A percentile compares a stretch with the other conserved stretches of the same genome.
Evolutionary conservation across 176 grass and related monocot species (phyloP).

Genomic region (Puccinellia tenuiflora): DNA sequence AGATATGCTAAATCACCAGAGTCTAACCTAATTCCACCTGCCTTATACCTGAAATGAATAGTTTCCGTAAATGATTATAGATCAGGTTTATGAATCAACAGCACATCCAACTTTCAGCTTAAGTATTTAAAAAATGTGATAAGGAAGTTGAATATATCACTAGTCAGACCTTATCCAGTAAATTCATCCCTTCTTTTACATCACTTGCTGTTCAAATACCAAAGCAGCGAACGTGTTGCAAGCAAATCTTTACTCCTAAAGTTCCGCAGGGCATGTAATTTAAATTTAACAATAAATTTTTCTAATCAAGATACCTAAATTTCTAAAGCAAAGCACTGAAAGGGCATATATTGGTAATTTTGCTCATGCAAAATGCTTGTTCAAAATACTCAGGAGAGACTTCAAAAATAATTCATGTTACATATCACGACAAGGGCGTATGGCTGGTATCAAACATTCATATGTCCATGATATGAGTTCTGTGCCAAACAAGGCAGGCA

Average conservation of each 20-base stretch:
- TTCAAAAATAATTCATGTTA: not conserved
- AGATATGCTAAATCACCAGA: conserved; percentile 94
- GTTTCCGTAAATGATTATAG: not conserved
- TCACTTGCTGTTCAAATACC: not conserved
- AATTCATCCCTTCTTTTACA: not conserved
- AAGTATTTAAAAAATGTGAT: not conserved
- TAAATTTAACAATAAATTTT: not conserved
- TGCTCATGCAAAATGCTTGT: not conserved
- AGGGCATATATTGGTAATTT: not conserved
- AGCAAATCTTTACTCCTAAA: not conserved
- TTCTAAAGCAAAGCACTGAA: not conserved
- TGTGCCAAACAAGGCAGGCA: not conserved
- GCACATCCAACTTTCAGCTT: not conserved
- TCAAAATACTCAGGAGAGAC: not conserved
- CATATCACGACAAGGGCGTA: not conserved
- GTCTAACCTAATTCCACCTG: conserved; percentile 86
- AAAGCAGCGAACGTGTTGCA: not conserved
- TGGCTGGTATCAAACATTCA: not conserved
- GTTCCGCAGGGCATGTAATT: not conserved
- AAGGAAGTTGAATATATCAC: not conserved
- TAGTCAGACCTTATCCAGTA: not conserved
- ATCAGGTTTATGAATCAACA: not conserved
- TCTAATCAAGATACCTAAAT: not conserved
- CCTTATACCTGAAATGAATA: conserved; percentile 64
- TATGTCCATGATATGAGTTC: not conserved